Evolutionary conservation across 257 asterid genomes (phyloP).

Genomic region (Ballota nigra): DNA sequence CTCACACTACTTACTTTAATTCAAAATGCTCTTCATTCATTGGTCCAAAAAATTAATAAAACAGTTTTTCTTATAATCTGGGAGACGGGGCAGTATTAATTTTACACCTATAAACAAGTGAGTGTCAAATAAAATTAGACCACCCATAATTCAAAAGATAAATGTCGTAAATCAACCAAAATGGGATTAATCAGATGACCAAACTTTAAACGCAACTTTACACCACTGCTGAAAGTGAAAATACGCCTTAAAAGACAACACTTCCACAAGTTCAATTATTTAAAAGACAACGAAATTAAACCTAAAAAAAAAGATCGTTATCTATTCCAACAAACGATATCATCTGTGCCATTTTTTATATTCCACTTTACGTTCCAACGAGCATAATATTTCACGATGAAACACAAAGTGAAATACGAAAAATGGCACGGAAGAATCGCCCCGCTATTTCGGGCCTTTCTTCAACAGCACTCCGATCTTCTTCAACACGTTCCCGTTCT

Average conservation of each 20-base stretch:
- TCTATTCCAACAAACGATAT: constrained; percentile 26
- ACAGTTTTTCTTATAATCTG: no score
- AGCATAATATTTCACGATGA: no score
- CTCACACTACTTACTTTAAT: no score
- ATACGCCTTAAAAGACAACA: constrained; percentile 11
- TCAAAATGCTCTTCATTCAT: no score
- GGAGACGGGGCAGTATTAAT: no score
- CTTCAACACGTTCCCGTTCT: constrained; percentile 75
- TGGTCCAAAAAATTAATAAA: no score
- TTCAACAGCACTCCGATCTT: constrained; percentile 78
- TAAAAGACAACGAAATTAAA: constrained; percentile 4
- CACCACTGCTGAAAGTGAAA: constrained; percentile 11
- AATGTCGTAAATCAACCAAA: not conserved
- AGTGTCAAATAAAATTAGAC: no score
- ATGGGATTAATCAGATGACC: not conserved
- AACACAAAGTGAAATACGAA: no score
- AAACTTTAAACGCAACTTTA: constrained; percentile 17
- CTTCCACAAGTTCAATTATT: constrained; percentile 3
- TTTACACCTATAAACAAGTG: no score
- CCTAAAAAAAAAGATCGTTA: constrained; percentile 18
- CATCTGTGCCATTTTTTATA: no score
- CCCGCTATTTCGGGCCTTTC: constrained; percentile 47
- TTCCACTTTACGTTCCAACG: no score
- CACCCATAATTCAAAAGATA: not conserved
- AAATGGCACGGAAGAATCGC: no score